These are phyloP conservation scores for Endocalyx cinctus DNA, from an alignment of 2,329 filamentous ascomycete genomes.

Conservation along the genomic window DNA sequence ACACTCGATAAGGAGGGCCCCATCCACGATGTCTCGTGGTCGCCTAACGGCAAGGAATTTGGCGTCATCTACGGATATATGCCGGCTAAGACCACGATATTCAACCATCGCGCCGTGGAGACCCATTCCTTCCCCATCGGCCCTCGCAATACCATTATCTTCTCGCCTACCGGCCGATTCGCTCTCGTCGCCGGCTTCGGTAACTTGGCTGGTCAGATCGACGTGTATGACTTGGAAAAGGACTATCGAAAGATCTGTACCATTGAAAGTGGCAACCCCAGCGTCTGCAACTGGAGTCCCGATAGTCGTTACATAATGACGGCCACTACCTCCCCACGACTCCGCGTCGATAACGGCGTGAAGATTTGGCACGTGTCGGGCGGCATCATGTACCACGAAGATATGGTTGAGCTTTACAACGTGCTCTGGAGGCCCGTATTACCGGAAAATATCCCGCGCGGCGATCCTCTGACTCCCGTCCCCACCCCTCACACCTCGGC, in stretches of 20 bases:
- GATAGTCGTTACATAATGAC: constrained; percentile 95
- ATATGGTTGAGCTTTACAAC: constrained; percentile 91
- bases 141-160: constrained; percentile 90
- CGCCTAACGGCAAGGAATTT: constrained; percentile 94
- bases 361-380: constrained; percentile 93
- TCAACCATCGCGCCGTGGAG: constrained; percentile 80
- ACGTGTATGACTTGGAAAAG: constrained; percentile 93
- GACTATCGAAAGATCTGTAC: constrained; percentile 89
- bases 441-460: constrained; percentile 51
- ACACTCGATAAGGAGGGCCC: constrained; percentile 94
- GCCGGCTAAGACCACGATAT: constrained; percentile 98
- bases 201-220: constrained; percentile 95
- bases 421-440: constrained; percentile 81
- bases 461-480: constrained; percentile 68
- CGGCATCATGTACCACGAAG: constrained; percentile 87
- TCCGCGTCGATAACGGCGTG: constrained; percentile 94
- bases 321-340: constrained; percentile 91
- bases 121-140: constrained; percentile 81
- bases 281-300: constrained; percentile 94
- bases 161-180: constrained; percentile 90
- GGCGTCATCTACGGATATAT: constrained; percentile 97
- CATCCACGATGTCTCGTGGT: constrained; percentile 98
- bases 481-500: constrained; percentile 82
- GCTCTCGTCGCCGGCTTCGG: constrained; percentile 94
- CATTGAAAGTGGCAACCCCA: constrained; percentile 92